Conservation (phyloP, 2,329 filamentous ascomycete species). For the Didymella glomerata region DNA sequence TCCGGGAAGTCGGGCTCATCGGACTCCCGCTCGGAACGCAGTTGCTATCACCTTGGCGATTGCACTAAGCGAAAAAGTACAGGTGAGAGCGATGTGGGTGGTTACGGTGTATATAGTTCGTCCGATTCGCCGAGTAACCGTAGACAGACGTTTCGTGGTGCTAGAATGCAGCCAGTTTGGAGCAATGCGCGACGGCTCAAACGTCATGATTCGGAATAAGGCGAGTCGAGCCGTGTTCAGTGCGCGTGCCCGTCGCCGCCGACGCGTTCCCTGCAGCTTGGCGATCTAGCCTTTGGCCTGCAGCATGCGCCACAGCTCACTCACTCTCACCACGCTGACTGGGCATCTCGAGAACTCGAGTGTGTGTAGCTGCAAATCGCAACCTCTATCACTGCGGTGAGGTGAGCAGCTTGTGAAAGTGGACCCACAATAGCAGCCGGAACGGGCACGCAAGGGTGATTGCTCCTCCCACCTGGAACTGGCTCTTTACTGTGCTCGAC, state of each 20-base stretch:
- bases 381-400: neutral
- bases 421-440: neutral
- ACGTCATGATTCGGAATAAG: slow-evolving; percentile 20
- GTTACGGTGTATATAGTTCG: slow-evolving; percentile 2
- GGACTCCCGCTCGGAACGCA: slow-evolving; percentile 16
- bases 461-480: neutral
- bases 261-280: slow-evolving; percentile 21
- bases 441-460: neutral
- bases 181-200: slow-evolving; percentile 7
- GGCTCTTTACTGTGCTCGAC: neutral
- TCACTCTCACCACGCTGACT: slow-evolving; percentile 3
- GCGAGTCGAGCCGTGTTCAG: slow-evolving; percentile 8
- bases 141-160: neutral
- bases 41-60: slow-evolving; percentile 10
- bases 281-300: slow-evolving; percentile 6
- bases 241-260: slow-evolving; percentile 13
- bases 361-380: neutral
- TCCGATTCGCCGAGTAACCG: neutral
- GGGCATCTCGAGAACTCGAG: neutral
- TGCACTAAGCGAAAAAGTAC: neutral
- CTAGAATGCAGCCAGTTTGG: neutral
- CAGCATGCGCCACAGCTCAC: slow-evolving; percentile 9
- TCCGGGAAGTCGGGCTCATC: slow-evolving; percentile 31
- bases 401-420: neutral
- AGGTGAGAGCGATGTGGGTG: neutral